These are phyloP conservation scores for Eucalyptus pauciflora DNA, from an alignment of 345 rosid species.

Conservation along the genomic window DNA sequence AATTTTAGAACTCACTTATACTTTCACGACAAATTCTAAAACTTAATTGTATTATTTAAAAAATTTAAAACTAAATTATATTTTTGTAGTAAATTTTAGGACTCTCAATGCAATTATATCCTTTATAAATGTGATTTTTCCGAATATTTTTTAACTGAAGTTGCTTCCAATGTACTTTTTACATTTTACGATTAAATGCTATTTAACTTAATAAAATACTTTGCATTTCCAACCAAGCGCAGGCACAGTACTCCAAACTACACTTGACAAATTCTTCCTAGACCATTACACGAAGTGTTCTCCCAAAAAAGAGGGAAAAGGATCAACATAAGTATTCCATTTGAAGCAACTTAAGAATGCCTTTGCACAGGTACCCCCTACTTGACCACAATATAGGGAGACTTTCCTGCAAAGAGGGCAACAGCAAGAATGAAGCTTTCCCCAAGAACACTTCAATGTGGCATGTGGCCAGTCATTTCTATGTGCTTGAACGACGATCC, in stretches of 20 bases:
- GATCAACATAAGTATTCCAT: neutral
- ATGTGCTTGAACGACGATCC: neutral
- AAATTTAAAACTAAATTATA: too few species aligned
- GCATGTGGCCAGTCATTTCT: neutral
- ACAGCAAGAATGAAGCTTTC: neutral
- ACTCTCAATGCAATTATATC: accelerated
- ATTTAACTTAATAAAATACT: neutral
- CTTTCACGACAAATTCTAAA: accelerated
- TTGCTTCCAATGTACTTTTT: neutral
- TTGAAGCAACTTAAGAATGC: neutral
- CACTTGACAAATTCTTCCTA: neutral
- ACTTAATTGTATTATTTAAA: too few species aligned
- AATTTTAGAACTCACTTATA: accelerated
- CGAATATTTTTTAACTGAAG: neutral
- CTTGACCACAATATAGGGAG: neutral
- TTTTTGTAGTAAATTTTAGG: accelerated
- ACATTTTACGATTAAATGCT: accelerated
- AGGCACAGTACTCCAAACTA: neutral
- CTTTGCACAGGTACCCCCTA: neutral
- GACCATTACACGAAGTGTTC: neutral
- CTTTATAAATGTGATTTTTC: neutral
- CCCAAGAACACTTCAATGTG: neutral
- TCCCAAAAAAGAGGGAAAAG: neutral
- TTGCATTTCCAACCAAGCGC: neutral
- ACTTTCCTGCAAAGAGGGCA: neutral